A percentile compares a stretch with the other conserved stretches of the same genome.
Conservation (phyloP, 768 basidiomycete species). For the Podaxis rugospora region DNA sequence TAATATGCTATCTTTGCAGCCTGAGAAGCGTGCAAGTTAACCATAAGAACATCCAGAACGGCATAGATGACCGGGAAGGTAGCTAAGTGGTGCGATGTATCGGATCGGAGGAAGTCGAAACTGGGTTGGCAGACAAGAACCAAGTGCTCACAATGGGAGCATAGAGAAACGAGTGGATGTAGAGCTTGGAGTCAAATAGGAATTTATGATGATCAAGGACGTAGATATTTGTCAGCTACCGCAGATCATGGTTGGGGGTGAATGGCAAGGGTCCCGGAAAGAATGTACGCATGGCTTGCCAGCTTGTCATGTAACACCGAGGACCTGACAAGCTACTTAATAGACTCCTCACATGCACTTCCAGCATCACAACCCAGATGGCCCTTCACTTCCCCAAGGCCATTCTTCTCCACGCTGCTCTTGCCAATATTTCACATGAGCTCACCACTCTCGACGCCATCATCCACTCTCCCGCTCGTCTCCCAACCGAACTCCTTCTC, state of each 20-base stretch:
- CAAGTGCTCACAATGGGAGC: not conserved
- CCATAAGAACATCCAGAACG: slow-evolving; percentile 9
- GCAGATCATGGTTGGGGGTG: not conserved
- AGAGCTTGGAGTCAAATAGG: not conserved
- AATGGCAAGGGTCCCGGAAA: not conserved
- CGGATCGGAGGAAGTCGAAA: not conserved
- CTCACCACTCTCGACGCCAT: slow-evolving; percentile 38
- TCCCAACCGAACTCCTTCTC: slow-evolving; percentile 52
- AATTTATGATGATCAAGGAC: not conserved
- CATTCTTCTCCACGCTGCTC: slow-evolving; percentile 47
- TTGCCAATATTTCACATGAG: slow-evolving; percentile 44
- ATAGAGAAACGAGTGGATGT: not conserved
- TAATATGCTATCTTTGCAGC: not conserved
- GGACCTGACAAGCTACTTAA: slow-evolving; percentile 4
- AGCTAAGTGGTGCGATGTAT: not conserved
- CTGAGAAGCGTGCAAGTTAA: not conserved
- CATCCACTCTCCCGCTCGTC: slow-evolving; percentile 20
- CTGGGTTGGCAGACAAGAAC: not conserved
- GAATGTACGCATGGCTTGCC: not conserved
- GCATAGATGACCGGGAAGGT: slow-evolving; percentile 6
- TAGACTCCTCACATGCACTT: slow-evolving; percentile 14
- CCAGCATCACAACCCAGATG: slow-evolving; percentile 13
- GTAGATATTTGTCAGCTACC: not conserved
- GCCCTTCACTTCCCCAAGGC: slow-evolving; percentile 13
- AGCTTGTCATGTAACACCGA: slow-evolving; percentile 4